A percentile compares a stretch with the other conserved stretches of the same genome.
Evolutionary conservation across 164 flowering plant genomes (phyloP).

Genomic region (Liriodendron chinense): DNA sequence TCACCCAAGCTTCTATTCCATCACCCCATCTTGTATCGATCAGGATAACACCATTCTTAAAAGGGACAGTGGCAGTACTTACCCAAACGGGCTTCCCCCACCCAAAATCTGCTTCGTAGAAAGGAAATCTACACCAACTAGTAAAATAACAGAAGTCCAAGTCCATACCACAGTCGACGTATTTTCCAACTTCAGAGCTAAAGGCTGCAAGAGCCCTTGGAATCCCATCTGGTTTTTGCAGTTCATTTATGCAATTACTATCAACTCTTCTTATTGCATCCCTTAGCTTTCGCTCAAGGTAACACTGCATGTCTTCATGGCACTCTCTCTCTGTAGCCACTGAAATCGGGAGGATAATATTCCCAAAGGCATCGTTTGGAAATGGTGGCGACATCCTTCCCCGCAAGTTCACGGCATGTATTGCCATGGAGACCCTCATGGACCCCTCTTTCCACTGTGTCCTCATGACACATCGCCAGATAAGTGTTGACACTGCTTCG

Average conservation of each 20-base stretch:
- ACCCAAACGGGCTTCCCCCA: conserved; percentile 5
- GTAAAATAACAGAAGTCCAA: background rate
- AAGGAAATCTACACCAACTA: conserved; percentile 6
- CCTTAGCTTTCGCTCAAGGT: background rate
- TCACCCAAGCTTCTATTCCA: conserved; percentile 7
- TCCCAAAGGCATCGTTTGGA: conserved; percentile 20
- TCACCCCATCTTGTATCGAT: background rate
- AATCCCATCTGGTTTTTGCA: background rate
- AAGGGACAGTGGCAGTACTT: background rate
- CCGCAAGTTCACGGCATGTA: conserved; percentile 21
- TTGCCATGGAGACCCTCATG: background rate
- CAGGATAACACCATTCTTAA: background rate
- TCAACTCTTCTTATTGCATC: conserved; percentile 3
- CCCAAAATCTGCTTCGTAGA: background rate
- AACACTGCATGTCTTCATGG: background rate
- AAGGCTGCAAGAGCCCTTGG: background rate
- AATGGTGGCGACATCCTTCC: conserved; percentile 18
- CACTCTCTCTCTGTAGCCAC: background rate
- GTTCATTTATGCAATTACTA: background rate
- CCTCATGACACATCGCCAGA: conserved; percentile 18
- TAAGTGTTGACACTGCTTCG: conserved; percentile 21
- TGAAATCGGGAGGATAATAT: background rate
- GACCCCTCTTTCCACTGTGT: background rate
- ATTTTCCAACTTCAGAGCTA: too few species aligned
- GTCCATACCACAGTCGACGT: background rate